phyloP scores from a whole-genome alignment of 495 filamentous ascomycete genomes.

The Hypoxylon rickii region DNA sequence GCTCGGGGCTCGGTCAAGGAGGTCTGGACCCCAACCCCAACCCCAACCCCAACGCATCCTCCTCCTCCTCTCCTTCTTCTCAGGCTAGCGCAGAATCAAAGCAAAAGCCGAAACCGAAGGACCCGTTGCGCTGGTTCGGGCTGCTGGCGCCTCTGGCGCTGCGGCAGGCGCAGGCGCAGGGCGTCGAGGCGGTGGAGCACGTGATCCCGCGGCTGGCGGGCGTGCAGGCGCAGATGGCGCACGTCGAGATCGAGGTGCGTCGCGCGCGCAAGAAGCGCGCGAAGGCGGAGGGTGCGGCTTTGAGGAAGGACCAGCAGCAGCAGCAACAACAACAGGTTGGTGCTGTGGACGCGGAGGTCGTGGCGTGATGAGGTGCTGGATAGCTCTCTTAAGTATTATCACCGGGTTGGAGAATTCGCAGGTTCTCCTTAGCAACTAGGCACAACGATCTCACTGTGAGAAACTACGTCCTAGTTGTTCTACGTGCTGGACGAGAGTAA shows the following conservation, averaged over 20 bases:
- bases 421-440: not conserved
- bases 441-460: not conserved
- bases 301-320: constrained; percentile 4
- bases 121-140: constrained; percentile 74
- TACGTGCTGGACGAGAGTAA: too few species aligned
- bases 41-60: not conserved
- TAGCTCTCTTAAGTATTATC: not conserved
- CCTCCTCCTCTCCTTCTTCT: not conserved
- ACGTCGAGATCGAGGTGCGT: constrained; percentile 55
- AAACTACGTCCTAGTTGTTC: too few species aligned
- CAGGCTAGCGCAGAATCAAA: not conserved
- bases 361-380: constrained; percentile 2
- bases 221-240: constrained; percentile 52
- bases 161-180: constrained; percentile 59
- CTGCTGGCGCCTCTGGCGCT: constrained; percentile 65
- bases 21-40: not conserved
- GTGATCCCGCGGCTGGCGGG: constrained; percentile 51
- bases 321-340: not conserved
- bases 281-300: constrained; percentile 42
- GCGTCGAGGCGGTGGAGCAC: constrained; percentile 49
- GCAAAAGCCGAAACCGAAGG: constrained; percentile 26
- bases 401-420: too few species aligned
- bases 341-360: constrained; percentile 10
- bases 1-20: not conserved
- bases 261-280: constrained; percentile 54